Evolutionary conservation across 2,329 filamentous ascomycete genomes (phyloP).

Genomic region (Furcasterigmium sp.): DNA sequence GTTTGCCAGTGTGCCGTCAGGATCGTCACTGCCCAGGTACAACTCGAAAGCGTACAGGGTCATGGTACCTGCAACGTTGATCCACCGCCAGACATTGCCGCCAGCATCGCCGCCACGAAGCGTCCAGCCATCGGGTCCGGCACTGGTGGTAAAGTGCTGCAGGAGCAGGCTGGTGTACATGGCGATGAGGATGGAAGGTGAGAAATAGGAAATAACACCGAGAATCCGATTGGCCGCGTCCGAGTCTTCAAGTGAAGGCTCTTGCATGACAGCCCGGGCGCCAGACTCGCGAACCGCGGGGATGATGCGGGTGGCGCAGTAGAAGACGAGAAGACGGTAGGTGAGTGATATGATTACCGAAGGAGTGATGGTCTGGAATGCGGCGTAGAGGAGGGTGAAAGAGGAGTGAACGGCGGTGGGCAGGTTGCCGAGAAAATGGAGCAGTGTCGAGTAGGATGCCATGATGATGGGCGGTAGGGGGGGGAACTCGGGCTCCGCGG

Average conservation of each 20-base stretch:
- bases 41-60: conserved; percentile 84
- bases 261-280: conserved; percentile 74
- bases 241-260: conserved; percentile 78
- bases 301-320: conserved; percentile 92
- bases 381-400: conserved; percentile 81
- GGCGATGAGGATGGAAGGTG: conserved; percentile 87
- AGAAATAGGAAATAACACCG: conserved; percentile 87
- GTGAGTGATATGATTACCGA: conserved; percentile 93
- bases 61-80: conserved; percentile 88
- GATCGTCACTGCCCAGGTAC: conserved; percentile 77
- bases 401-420: conserved; percentile 78
- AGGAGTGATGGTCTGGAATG: conserved; percentile 91
- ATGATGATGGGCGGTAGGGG: conserved; percentile 97
- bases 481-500: conserved; percentile 78
- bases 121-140: conserved; percentile 73
- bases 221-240: conserved; percentile 77
- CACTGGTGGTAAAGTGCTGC: conserved; percentile 84
- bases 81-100: conserved; percentile 88
- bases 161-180: conserved; percentile 94
- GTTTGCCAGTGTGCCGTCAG: conserved; percentile 64
- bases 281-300: conserved; percentile 87
- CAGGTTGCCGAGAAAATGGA: conserved; percentile 78
- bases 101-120: conserved; percentile 76
- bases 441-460: conserved; percentile 90
- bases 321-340: conserved; percentile 92